These are phyloP conservation scores for Serendipita sp. DNA, from an alignment of 768 basidiomycete genomes.

Conservation along the genomic window DNA sequence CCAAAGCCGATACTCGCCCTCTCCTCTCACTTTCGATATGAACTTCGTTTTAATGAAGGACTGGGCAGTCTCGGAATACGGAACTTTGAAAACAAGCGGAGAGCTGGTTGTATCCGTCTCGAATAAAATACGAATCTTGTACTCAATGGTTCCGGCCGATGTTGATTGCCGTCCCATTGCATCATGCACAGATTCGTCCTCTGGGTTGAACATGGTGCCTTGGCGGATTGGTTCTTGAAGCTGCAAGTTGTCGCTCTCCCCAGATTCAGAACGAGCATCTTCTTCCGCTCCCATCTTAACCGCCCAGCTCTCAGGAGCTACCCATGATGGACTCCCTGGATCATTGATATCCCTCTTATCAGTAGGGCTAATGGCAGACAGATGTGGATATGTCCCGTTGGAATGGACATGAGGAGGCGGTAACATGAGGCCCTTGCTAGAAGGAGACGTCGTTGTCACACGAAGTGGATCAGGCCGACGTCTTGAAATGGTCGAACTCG, in stretches of 20 bases:
- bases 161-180: too few relatives aligned
- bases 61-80: neutral
- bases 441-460: neutral
- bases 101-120: neutral
- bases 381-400: neutral
- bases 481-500: neutral
- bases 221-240: neutral
- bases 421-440: too few relatives aligned
- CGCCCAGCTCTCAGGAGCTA: slow-evolving; percentile 1
- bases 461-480: neutral
- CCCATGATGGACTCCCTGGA: neutral
- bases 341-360: neutral
- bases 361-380: neutral
- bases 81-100: neutral
- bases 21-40: neutral
- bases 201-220: neutral
- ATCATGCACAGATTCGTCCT: neutral
- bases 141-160: neutral
- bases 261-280: neutral
- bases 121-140: neutral
- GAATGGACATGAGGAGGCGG: neutral
- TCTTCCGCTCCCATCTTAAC: neutral
- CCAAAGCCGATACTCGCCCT: neutral
- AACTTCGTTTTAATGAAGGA: neutral
- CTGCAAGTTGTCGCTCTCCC: slow-evolving; percentile 1